A percentile compares a stretch with the other conserved stretches of the same genome.
These are phyloP conservation scores for Metarhizium album DNA, from an alignment of 2,329 filamentous ascomycete species.

Conservation along the genomic window DNA sequence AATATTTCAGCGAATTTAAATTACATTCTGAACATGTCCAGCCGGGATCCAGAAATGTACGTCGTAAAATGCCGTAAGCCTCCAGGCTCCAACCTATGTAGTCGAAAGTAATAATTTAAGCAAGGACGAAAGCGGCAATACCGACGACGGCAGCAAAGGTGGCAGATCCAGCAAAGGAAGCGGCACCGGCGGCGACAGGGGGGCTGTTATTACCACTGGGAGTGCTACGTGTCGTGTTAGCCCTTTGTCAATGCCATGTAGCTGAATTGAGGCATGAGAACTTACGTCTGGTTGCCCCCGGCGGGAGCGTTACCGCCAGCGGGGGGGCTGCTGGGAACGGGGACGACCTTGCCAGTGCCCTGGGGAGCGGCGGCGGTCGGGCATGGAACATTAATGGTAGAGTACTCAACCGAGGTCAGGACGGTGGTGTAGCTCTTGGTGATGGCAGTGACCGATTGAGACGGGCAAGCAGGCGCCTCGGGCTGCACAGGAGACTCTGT, in stretches of 20 bases:
- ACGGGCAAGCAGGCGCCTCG: conserved; percentile 17
- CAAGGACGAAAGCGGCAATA: conserved; percentile 42
- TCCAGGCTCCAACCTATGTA: conserved; percentile 27
- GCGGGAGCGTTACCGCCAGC: conserved; percentile 31
- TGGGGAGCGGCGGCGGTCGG: conserved; percentile 18
- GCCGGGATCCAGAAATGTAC: conserved; percentile 21
- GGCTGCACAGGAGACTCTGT: conserved; percentile 3
- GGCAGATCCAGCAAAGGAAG: conserved; percentile 41
- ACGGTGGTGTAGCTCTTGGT: conserved; percentile 47
- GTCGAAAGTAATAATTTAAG: conserved; percentile 34
- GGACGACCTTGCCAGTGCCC: conserved; percentile 28
- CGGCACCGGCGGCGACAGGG: conserved; percentile 39
- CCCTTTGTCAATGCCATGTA: background rate
- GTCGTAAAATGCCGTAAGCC: conserved; percentile 28
- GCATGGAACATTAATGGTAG: conserved; percentile 35
- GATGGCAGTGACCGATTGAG: conserved; percentile 37
- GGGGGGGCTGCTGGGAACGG: conserved; percentile 21
- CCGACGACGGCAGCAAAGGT: conserved; percentile 44
- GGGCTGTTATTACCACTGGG: conserved; percentile 19
- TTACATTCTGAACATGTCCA: conserved; percentile 28
- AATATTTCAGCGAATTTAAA: conserved; percentile 22
- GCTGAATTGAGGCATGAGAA: background rate
- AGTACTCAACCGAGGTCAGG: conserved; percentile 43
- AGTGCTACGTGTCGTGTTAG: conserved; percentile 8
- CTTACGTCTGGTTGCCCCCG: conserved; percentile 21